phyloP scores from a whole-genome alignment of 2,329 filamentous ascomycete species.

The Alternaria panax region DNA sequence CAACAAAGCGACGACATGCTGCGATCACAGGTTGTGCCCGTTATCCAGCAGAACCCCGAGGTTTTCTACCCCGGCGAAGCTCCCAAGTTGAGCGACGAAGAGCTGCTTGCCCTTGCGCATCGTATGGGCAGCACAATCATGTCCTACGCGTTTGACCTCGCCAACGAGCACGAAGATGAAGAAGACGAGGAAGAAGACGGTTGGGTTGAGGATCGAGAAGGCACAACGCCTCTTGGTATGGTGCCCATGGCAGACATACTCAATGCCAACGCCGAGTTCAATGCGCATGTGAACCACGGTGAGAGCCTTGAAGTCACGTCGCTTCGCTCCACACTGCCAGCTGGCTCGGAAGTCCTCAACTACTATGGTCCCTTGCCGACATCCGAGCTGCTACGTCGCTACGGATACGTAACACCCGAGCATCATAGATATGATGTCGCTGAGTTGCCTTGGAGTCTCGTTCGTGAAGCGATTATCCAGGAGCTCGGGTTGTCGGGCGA shows the following conservation, averaged over 20 bases:
- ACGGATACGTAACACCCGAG: conserved; percentile 32
- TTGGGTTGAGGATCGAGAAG: conserved; percentile 35
- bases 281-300: conserved; percentile 35
- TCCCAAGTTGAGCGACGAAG: conserved; percentile 5
- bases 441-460: conserved; percentile 24
- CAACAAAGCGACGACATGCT: conserved; percentile 30
- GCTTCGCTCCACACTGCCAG: neutral
- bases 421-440: conserved; percentile 31
- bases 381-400: conserved; percentile 31
- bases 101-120: conserved; percentile 31
- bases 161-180: conserved; percentile 25
- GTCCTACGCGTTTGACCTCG: conserved; percentile 35
- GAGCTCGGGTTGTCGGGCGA: conserved; percentile 14
- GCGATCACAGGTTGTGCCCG: conserved; percentile 20
- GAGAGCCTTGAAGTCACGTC: conserved; percentile 15
- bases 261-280: conserved; percentile 35
- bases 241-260: conserved; percentile 37
- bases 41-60: conserved; percentile 17
- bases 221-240: conserved; percentile 32
- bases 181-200: conserved; percentile 32
- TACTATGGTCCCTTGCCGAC: conserved; percentile 35
- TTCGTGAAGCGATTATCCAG: conserved; percentile 14
- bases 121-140: conserved; percentile 34
- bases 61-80: conserved; percentile 21
- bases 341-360: conserved; percentile 31